Percentiles rank a stretch among this genome's conserved stretches.
Conservation (phyloP, 805 yeast species). For the Lipomyces spencermartinsiae region DNA sequence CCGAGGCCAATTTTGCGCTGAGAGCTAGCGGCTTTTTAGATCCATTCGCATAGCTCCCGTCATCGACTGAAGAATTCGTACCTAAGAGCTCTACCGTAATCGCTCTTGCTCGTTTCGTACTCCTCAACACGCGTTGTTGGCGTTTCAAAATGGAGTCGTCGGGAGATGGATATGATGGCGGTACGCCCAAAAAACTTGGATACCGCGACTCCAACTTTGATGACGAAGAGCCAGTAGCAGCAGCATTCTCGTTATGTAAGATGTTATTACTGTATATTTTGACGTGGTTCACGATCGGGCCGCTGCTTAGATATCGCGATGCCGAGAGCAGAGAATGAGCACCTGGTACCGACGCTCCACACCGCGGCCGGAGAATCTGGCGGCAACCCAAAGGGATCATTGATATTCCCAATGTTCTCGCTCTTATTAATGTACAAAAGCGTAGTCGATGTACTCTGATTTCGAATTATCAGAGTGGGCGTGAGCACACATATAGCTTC, state of each 20-base stretch:
- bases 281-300: not conserved
- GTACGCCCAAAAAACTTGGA: slow-evolving; percentile 21
- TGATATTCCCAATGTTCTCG: not conserved
- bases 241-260: not conserved
- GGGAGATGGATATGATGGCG: slow-evolving; percentile 13
- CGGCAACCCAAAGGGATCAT: not conserved
- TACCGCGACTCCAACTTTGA: slow-evolving; percentile 1
- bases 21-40: not conserved
- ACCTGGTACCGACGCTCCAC: not conserved
- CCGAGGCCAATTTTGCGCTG: slow-evolving; percentile 18
- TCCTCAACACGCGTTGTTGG: not conserved
- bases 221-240: not conserved
- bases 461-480: not conserved
- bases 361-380: not conserved
- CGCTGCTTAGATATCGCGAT: not conserved
- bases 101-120: not conserved
- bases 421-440: not conserved
- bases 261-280: not conserved
- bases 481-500: not conserved
- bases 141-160: slow-evolving; percentile 15
- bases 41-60: not conserved
- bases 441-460: not conserved
- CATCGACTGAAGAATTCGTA: not conserved
- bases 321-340: not conserved
- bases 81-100: not conserved